Conservation (phyloP, 108 stramenopile genomes). For the Discostella stelligeroides region DNA sequence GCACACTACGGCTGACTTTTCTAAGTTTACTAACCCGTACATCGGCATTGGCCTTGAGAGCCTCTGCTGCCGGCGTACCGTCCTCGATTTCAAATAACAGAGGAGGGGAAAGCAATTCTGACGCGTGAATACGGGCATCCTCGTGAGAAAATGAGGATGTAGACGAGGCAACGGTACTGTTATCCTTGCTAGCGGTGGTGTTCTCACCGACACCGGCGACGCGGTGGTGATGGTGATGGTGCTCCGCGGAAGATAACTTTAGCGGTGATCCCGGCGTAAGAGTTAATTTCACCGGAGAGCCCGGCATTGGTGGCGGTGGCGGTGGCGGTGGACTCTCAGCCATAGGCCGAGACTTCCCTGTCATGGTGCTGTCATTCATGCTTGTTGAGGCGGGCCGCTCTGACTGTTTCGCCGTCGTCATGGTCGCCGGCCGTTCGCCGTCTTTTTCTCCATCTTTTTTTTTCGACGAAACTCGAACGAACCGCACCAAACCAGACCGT, state of each 20-base stretch:
- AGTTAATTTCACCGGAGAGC: too few relatives aligned
- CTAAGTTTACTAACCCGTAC: conserved; percentile 67
- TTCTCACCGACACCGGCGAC: background rate
- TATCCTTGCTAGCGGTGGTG: background rate
- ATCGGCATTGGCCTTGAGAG: conserved; percentile 73
- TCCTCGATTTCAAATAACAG: conserved; percentile 63
- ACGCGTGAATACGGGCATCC: background rate
- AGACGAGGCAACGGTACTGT: background rate
- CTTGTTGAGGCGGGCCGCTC: too few relatives aligned
- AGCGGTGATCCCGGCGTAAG: too few relatives aligned
- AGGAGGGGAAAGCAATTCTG: conserved; percentile 18
- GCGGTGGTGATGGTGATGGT: background rate
- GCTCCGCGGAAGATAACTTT: too few relatives aligned
- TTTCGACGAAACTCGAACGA: too few relatives aligned
- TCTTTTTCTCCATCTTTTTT: too few relatives aligned
- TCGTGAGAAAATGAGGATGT: conserved; percentile 8
- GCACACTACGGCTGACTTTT: conserved; percentile 74
- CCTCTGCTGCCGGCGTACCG: conserved; percentile 80
- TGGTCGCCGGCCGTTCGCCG: too few relatives aligned
- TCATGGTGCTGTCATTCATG: background rate
- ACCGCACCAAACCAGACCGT: too few relatives aligned
- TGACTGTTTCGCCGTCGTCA: too few relatives aligned
- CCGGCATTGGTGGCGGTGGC: background rate
- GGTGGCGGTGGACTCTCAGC: conserved; percentile 18
- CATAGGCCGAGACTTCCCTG: conserved; percentile 11